phyloP scores from a whole-genome alignment of 352 stramenopile genomes.

The Phytopythium oedochilum region DNA sequence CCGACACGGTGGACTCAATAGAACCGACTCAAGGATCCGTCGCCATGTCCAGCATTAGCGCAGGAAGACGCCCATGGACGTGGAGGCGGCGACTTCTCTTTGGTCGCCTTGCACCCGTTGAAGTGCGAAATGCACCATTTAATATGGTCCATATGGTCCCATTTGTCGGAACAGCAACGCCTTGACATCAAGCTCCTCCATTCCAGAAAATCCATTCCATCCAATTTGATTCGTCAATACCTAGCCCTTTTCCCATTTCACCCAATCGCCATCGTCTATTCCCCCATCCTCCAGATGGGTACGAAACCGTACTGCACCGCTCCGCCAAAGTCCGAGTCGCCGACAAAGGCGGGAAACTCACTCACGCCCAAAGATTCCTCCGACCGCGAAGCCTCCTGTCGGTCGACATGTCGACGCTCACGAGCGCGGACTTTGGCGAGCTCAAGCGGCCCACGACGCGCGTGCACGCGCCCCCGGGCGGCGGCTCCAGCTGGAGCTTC shows the following conservation, averaged over 20 bases:
- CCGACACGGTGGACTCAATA: too few species aligned
- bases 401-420: constrained; percentile 87
- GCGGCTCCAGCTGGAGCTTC: constrained; percentile 80
- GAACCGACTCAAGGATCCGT: too few species aligned
- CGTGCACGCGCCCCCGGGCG: constrained; percentile 72
- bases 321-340: background rate
- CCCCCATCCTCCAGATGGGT: background rate
- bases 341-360: background rate
- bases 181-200: too few species aligned
- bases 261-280: background rate
- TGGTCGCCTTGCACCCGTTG: too few species aligned
- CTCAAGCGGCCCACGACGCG: constrained; percentile 82
- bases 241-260: background rate
- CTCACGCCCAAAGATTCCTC: constrained; percentile 3
- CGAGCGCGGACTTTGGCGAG: constrained; percentile 76
- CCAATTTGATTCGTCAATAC: background rate
- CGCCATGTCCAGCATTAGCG: too few species aligned
- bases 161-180: too few species aligned
- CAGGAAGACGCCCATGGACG: too few species aligned
- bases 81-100: too few species aligned
- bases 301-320: background rate
- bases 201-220: too few species aligned
- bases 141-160: background rate
- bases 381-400: too few species aligned
- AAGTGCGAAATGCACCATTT: background rate